Evolutionary conservation across 108 stramenopile species (phyloP).

Genomic region (Parmales sp.): DNA sequence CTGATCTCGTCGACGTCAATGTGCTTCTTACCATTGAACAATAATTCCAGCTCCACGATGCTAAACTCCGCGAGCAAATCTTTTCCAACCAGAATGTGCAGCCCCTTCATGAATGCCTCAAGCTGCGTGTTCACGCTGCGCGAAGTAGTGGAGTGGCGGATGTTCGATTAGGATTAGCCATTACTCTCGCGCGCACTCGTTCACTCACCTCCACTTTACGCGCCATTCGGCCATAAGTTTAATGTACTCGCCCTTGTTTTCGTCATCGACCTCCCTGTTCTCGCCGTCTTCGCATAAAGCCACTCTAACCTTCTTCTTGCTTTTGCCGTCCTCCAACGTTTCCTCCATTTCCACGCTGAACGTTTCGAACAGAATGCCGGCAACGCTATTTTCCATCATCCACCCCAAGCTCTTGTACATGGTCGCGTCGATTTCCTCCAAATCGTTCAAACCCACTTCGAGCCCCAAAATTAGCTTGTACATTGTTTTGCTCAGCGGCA

Average conservation of each 20-base stretch:
- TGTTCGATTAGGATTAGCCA: too few species aligned
- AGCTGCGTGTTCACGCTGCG: too few species aligned
- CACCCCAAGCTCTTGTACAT: conserved; percentile 24
- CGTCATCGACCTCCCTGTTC: conserved; percentile 28
- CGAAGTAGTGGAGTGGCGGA: too few species aligned
- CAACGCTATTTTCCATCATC: conserved; percentile 30
- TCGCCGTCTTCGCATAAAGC: conserved; percentile 1
- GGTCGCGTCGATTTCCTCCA: conserved; percentile 22
- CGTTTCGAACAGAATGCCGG: conserved; percentile 27
- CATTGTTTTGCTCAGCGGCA: neutral
- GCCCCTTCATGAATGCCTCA: conserved; percentile 23
- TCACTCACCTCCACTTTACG: conserved; percentile 11
- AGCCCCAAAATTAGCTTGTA: conserved; percentile 11
- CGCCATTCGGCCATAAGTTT: conserved; percentile 17
- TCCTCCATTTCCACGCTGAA: conserved; percentile 18
- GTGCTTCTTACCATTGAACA: conserved; percentile 32
- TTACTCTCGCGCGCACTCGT: too few species aligned
- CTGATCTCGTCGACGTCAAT: conserved; percentile 33
- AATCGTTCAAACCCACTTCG: neutral
- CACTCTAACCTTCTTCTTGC: neutral
- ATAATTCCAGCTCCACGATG: conserved; percentile 20
- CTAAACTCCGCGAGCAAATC: conserved; percentile 18
- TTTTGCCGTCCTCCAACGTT: conserved; percentile 12
- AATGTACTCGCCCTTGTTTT: conserved; percentile 35
- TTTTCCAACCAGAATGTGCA: conserved; percentile 15